Percentiles rank a stretch among this genome's conserved stretches.
phyloP scores from a whole-genome alignment of 2,329 filamentous ascomycete genomes.

The Helminthosporium solani region DNA sequence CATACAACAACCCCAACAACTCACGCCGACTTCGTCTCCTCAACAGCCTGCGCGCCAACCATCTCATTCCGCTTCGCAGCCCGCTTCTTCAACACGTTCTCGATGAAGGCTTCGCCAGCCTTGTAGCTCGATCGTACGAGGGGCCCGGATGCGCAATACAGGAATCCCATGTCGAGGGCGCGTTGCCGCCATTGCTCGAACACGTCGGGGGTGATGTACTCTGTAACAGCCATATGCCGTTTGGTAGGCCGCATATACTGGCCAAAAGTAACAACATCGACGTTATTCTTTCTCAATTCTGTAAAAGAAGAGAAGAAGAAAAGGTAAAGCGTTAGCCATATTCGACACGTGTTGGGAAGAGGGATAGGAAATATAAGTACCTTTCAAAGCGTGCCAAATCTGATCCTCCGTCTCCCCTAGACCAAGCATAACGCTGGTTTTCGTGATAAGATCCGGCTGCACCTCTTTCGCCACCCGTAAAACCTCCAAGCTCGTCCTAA shows the following conservation, averaged over 20 bases:
- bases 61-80: conserved; percentile 38
- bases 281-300: conserved; percentile 76
- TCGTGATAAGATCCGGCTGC: conserved; percentile 82
- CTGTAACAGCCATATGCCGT: conserved; percentile 93
- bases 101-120: conserved; percentile 96
- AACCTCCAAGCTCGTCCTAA: conserved; percentile 79
- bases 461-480: conserved; percentile 79
- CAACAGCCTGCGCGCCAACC: conserved; percentile 13
- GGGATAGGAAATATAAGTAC: conserved; percentile 44
- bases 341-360: too few relatives aligned
- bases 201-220: conserved; percentile 86
- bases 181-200: conserved; percentile 91
- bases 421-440: conserved; percentile 96
- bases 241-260: conserved; percentile 99
- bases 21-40: conserved; percentile 9
- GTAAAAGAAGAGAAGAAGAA: too few relatives aligned
- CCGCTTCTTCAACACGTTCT: conserved; percentile 92
- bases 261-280: conserved; percentile 98
- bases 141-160: conserved; percentile 93
- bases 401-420: conserved; percentile 89
- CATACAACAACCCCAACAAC: too few relatives aligned
- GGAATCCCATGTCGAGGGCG: conserved; percentile 90
- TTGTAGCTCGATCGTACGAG: conserved; percentile 95
- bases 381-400: conserved; percentile 73
- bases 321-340: too few relatives aligned